Evolutionary conservation across 2,329 filamentous ascomycete species (phyloP).

Genomic region (Cordyceps farinosa): DNA sequence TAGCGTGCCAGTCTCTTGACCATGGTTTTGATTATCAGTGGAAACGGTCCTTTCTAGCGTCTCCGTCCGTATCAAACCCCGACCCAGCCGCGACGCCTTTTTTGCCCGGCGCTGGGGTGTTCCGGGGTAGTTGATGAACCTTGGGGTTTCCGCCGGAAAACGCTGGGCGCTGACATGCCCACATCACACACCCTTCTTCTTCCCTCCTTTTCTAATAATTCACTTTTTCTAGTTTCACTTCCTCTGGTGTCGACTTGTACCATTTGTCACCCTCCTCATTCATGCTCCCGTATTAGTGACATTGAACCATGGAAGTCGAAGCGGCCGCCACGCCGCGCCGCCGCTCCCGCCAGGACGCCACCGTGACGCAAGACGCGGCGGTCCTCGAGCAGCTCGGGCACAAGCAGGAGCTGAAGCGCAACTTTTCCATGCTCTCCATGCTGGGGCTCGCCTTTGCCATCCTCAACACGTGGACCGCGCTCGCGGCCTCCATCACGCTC

Average conservation of each 20-base stretch:
- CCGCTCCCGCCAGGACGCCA: not conserved
- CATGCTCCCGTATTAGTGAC: not conserved
- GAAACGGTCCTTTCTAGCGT: constrained; percentile 3
- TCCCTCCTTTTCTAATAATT: too few species aligned
- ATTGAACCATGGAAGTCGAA: constrained; percentile 8
- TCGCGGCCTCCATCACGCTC: constrained; percentile 44
- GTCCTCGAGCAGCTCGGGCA: constrained; percentile 32
- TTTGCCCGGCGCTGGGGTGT: not conserved
- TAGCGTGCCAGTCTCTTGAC: constrained; percentile 1
- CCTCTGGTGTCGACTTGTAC: too few species aligned
- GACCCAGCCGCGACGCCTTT: not conserved
- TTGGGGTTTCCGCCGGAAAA: not conserved
- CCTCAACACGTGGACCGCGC: constrained; percentile 49
- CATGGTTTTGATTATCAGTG: constrained; percentile 2
- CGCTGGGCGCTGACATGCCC: not conserved
- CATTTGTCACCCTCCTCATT: not conserved
- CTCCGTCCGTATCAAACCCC: constrained; percentile 5
- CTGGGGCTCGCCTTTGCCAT: constrained; percentile 47
- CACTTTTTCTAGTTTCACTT: not conserved
- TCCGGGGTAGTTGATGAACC: not conserved
- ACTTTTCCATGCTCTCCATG: constrained; percentile 48
- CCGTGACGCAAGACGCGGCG: constrained; percentile 1
- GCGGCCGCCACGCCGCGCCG: constrained; percentile 7
- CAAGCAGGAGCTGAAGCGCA: constrained; percentile 47
- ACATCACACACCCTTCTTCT: not conserved